These are phyloP conservation scores for Madurella mycetomatis DNA, from an alignment of 2,329 filamentous ascomycete species.

Conservation along the genomic window DNA sequence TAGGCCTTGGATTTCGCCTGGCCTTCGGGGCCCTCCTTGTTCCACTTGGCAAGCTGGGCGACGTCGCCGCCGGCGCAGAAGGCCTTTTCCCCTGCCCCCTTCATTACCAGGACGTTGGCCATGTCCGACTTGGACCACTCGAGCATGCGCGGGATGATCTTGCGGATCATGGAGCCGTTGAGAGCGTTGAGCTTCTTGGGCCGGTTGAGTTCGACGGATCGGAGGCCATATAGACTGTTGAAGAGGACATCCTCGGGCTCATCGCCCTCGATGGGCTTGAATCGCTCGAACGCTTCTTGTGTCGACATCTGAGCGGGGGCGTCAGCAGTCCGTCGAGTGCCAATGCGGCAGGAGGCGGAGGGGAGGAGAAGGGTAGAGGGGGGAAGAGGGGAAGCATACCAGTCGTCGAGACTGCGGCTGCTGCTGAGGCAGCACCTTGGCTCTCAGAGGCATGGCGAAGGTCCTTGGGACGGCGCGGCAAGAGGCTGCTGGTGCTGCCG, in stretches of 20 bases:
- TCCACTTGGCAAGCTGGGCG: conserved; percentile 68
- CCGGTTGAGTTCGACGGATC: conserved; percentile 90
- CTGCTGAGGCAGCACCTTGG: conserved; percentile 62
- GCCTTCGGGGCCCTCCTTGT: conserved; percentile 62
- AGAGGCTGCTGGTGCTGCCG: conserved; percentile 41
- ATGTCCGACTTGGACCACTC: conserved; percentile 96
- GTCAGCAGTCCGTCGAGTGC: conserved; percentile 20
- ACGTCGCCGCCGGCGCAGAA: conserved; percentile 96
- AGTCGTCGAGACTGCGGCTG: conserved; percentile 25
- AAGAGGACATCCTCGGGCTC: conserved; percentile 90
- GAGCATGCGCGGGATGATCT: conserved; percentile 82
- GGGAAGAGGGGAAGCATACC: not conserved
- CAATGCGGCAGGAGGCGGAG: not conserved
- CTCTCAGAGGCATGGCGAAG: conserved; percentile 71
- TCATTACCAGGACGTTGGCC: conserved; percentile 88
- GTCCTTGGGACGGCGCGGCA: conserved; percentile 34
- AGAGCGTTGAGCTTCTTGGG: conserved; percentile 89
- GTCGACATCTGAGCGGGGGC: conserved; percentile 36
- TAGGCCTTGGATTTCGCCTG: conserved; percentile 74
- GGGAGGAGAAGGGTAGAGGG: not conserved
- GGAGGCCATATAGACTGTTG: conserved; percentile 80
- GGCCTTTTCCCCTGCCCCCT: conserved; percentile 76
- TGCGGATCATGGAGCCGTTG: conserved; percentile 89
- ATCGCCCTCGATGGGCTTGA: conserved; percentile 61
- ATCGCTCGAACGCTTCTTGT: conserved; percentile 24